Percentiles rank a stretch among this genome's conserved stretches.
These are phyloP conservation scores for Cutaneotrichosporon dermatis DNA, from an alignment of 1,284 basidiomycete genomes.

Conservation along the genomic window DNA sequence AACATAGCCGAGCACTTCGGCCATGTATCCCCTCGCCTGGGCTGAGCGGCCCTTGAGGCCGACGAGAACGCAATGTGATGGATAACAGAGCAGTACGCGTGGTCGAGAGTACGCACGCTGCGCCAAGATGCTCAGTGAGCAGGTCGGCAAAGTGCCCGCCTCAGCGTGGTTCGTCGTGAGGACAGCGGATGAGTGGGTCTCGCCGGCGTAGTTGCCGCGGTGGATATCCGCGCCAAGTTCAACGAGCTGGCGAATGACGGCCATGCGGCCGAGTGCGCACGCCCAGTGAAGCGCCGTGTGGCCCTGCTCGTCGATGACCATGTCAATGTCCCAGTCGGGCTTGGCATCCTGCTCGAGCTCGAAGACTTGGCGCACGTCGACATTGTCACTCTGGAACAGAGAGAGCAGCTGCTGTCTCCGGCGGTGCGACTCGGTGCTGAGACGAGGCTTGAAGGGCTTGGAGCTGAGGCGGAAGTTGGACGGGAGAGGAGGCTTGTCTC, in stretches of 20 bases:
- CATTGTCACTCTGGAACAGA: constrained; percentile 31
- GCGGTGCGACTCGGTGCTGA: constrained; percentile 53
- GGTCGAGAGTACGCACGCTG: constrained; percentile 86
- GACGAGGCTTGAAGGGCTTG: constrained; percentile 60
- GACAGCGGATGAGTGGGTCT: constrained; percentile 91
- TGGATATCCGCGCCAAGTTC: constrained; percentile 74
- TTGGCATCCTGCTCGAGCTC: constrained; percentile 21
- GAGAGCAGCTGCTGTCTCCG: constrained; percentile 33
- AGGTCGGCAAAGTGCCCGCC: constrained; percentile 66
- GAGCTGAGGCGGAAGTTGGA: constrained; percentile 60
- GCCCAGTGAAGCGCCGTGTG: constrained; percentile 95
- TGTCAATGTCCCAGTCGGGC: constrained; percentile 62
- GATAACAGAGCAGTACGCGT: constrained; percentile 83
- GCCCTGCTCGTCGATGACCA: constrained; percentile 85
- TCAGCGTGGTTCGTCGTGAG: constrained; percentile 85
- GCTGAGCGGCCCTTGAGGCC: constrained; percentile 77
- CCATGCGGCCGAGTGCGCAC: constrained; percentile 71
- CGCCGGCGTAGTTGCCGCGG: constrained; percentile 86
- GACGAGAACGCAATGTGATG: constrained; percentile 92
- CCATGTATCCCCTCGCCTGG: constrained; percentile 86
- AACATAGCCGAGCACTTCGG: constrained; percentile 80
- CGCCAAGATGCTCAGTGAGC: constrained; percentile 53
- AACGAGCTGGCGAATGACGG: constrained; percentile 64
- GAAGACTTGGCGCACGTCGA: constrained; percentile 29
- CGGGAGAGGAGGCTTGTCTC: constrained; percentile 34